Percentiles rank a stretch among this genome's conserved stretches.
phyloP scores from a whole-genome alignment of 177 flowering plant species.

The Tripterygium wilfordii region DNA sequence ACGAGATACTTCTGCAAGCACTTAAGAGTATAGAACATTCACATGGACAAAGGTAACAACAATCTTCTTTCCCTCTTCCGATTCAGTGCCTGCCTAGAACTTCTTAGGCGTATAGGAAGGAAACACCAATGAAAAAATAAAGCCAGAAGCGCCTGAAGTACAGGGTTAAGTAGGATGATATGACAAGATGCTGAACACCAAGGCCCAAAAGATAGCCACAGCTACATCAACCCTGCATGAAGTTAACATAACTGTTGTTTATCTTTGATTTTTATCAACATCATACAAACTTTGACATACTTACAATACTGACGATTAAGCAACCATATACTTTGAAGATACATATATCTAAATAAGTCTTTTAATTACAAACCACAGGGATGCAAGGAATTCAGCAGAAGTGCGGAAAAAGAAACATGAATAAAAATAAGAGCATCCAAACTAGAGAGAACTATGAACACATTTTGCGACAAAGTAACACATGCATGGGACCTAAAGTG shows the following conservation, averaged over 20 bases:
- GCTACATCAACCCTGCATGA: slow-evolving; percentile 47
- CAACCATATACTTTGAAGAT: no score
- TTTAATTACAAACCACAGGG: no score
- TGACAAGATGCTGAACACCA: slow-evolving; percentile 35
- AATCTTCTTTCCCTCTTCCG: slow-evolving; percentile 50
- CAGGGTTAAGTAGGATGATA: slow-evolving; percentile 30
- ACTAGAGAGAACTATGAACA: no score
- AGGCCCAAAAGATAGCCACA: slow-evolving; percentile 42
- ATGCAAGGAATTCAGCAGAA: no score
- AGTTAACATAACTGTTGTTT: slow-evolving; percentile 13
- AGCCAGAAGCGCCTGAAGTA: slow-evolving; percentile 34
- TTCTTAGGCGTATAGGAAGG: slow-evolving; percentile 38
- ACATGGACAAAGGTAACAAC: slow-evolving; percentile 50
- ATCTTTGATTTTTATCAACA: no score
- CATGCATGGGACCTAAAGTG: no score
- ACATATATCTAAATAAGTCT: no score
- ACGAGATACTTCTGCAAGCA: neutral
- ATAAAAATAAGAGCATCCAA: no score
- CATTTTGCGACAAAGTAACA: no score
- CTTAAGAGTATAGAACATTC: slow-evolving; percentile 9
- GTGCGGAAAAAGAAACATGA: no score
- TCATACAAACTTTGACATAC: no score
- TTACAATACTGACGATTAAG: no score
- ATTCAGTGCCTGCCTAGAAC: slow-evolving; percentile 29
- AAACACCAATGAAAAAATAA: slow-evolving; percentile 23